Base-by-base conservation (phyloP, 441 rosid species). In the Omphalea diandra region DNA sequence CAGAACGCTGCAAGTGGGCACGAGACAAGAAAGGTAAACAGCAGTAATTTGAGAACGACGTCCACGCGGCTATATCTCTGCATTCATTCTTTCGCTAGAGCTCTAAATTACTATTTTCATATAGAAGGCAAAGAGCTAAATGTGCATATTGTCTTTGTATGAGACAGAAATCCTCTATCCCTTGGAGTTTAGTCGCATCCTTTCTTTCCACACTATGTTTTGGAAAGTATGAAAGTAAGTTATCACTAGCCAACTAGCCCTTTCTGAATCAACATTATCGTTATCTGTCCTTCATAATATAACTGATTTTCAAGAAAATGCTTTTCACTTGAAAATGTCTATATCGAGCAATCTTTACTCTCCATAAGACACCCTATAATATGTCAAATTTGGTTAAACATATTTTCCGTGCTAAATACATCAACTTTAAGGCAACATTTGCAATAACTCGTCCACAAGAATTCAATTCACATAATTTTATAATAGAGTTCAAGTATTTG, bases 1-100 rank as follows among this genome's bases (percentile, higher is more conserved):
- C 76, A 18, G 58, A 68, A 70, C 67, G 79, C 81, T 73, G 82
- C 81, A 72, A 58, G 69, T 32, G 69, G 58, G 78, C 67, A 60
- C 4, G 31, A 77, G 79, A 68, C 79, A 70, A 57, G 35, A 60
- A 54, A 62, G 67, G 58, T 15, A 63, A 69, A 63, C 14, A 36
- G 73, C 63, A 68, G 65, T 26, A 64, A 17, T 71, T 64, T 70
- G 64, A 73, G 75, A 52, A 63, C 46, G 72, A 64, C 59, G 56
- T 69, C 3, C 56, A 41, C n/a, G 56, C 36, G n/a, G n/a, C n/a
- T n/a, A n/a, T 49, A 61, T 52, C 69, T 36, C 32, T 63, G 52
- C 49, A 41, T 29, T 65, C 22, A 50, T 59, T 57, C 46, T 38
- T 44, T 67, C 20, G 75, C 71, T 49, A 43, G 32, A 44, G 49